Evolutionary conservation across 129 eudicot genomes (phyloP), one percentile per base, ranked within the genome.

Genomic region (Sambucus nigra): DNA sequence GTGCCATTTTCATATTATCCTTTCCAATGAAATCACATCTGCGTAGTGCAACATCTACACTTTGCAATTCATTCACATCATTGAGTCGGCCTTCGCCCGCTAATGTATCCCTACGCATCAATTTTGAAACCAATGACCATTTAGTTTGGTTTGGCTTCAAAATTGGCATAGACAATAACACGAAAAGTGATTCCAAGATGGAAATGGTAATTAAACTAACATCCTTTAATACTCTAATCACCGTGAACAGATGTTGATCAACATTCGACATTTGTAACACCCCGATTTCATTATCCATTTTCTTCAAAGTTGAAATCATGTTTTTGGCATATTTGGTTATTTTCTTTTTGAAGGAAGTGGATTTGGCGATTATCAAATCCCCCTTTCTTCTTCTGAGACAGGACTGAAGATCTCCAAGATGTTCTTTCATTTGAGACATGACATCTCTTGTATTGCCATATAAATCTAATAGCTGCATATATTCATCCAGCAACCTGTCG

Each of bases 41-140:
- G 60, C 35, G 47, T 19, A 66, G 39, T 31, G 68, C 64, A 22
- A 27, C 57, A 61, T 61, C 69, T 0, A 62, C 61, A 52, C 57
- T 41, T 39, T 52, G 52, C 55, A 73, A 55, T n/a, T 56, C 65
- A 7, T 64, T 53, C 9, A 19, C 62, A 19, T 14, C 50, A 33
- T 20, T 28, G 25, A 42, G 53, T 0, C 59, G 67, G n/a, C 31
- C 71, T 61, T 75, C 70, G 38, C 67, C 53, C 21, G 47, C 29
- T 31, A 45, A 53, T 54, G 39, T 51, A 1, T 63, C 66, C 50
- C 48, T 77, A 44, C 44, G 52, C 51, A 73, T 45, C 63, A 68
- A 55, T 41, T 63, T 69, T 12, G 76, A 77, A 31, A 73, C 60
- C 38, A 59, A 24, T 25, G 55, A 52, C 71, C 77, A 56, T 53